Evolutionary conservation across 228 moss, liverwort and hornwort species (phyloP), one percentile per base, ranked within the genome.

Genomic region (Sphagnum magellanicum): DNA sequence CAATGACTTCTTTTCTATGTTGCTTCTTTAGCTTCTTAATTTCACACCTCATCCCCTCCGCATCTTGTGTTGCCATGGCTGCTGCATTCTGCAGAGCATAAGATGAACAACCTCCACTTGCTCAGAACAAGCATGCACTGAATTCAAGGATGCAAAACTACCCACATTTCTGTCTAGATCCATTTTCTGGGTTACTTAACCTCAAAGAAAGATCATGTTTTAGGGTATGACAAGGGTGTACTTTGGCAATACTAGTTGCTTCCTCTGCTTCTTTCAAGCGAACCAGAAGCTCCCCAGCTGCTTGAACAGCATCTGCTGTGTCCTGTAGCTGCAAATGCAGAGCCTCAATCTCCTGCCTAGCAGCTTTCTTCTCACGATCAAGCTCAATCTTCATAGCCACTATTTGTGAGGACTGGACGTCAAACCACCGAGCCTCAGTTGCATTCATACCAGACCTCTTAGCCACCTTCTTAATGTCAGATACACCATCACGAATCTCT

Each of bases 271-370:
- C 92, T 74, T 89, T 89, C 15, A 95, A 76, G 16, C 92, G 92
- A 32, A 92, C 90, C 60, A 95, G 76, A 63, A 95, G 85, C 71
- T 92, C 92, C 67, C 92, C 92, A 52, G 92, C 92, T 13, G 92
- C 95, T 74, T 92, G 90, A 6, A 95, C 92, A 61, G 92, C 95
- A 73, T 95, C 95, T 17, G 90, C 92, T 16, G 89, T 92, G 67
- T 95, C 95, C 59, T 65, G 80, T 6, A 95, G 88, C 71, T 92
- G 95, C 15, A 82, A 71, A 68, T 79, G 83, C 63, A 95, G 52
- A 52, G 76, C 83, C n/a, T 81, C 79, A 46, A 90, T 84, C 70
- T 92, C 82, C 57, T 87, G 87, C 68, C 70, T 81, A 2, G 58
- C 74, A 50, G 12, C 69, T 70, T 65, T 51, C 73, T 75, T 87